These are phyloP conservation scores for Apiotrichum montevideense DNA, from an alignment of 1,284 basidiomycete species.

Conservation along the genomic window DNA sequence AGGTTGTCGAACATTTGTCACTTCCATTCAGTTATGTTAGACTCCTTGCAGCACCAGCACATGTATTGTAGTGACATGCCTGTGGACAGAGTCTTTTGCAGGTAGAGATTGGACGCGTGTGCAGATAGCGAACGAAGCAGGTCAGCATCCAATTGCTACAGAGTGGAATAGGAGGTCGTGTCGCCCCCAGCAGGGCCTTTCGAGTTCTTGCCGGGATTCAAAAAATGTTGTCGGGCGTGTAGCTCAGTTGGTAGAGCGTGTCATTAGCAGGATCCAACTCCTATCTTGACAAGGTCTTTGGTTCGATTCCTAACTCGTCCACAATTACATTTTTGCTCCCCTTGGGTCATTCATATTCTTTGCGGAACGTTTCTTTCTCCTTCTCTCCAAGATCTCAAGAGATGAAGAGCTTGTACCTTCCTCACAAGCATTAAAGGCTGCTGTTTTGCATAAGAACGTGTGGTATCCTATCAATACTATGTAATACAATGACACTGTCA, in stretches of 20 bases:
- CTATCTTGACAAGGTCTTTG: background rate
- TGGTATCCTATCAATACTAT: background rate
- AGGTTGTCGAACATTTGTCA: background rate
- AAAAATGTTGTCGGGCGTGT: slow-evolving; percentile 1
- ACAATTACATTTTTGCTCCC: background rate
- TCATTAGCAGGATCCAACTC: slow-evolving; percentile 3
- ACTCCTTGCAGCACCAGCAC: background rate
- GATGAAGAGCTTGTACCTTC: too few relatives aligned
- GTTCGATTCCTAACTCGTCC: slow-evolving; percentile 13
- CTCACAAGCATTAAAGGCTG: too few relatives aligned
- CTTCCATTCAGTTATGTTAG: background rate
- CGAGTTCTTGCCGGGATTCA: too few relatives aligned
- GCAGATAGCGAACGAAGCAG: too few relatives aligned
- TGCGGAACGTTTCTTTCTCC: too few relatives aligned
- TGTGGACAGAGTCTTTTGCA: too few relatives aligned
- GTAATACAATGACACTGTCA: background rate
- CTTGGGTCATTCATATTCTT: too few relatives aligned
- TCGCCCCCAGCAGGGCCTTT: too few relatives aligned
- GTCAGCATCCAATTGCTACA: too few relatives aligned
- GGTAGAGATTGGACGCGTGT: too few relatives aligned
- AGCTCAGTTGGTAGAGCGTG: slow-evolving; percentile 15
- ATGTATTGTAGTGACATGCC: slow-evolving; percentile 1
- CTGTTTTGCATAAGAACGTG: background rate
- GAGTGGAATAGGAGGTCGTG: too few relatives aligned
- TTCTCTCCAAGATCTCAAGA: too few relatives aligned